phyloP scores from a whole-genome alignment of 306 rosid genomes.

The Urtica urens region DNA sequence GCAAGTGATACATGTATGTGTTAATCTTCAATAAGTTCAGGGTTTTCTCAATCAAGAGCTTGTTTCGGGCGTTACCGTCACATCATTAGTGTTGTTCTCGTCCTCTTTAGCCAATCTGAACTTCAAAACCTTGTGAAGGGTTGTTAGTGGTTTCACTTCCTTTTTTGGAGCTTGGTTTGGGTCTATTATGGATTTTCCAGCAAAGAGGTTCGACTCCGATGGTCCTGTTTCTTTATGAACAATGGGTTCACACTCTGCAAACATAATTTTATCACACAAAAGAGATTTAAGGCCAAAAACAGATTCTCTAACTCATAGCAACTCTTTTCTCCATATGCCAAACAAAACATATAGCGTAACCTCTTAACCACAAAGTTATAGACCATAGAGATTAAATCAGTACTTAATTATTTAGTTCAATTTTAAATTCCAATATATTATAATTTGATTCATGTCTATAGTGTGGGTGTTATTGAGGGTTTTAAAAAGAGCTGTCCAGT shows the following conservation, averaged over 20 bases:
- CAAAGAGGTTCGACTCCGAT: conserved; percentile 44
- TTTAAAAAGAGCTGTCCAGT: too few species aligned
- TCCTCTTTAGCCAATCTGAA: conserved; percentile 49
- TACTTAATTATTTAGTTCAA: too few species aligned
- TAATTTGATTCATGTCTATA: too few species aligned
- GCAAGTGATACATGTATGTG: too few species aligned
- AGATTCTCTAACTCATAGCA: conserved; percentile 1
- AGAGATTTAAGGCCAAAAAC: background rate
- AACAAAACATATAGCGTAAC: too few species aligned
- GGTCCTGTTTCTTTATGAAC: conserved; percentile 65
- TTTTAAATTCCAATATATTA: too few species aligned
- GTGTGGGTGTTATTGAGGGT: too few species aligned
- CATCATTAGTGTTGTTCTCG: conserved; percentile 21
- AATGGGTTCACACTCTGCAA: conserved; percentile 33
- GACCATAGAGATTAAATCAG: too few species aligned
- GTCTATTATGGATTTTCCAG: conserved; percentile 48
- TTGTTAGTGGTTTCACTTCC: conserved; percentile 47
- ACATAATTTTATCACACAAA: background rate
- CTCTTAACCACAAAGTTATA: too few species aligned
- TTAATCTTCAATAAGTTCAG: too few species aligned
- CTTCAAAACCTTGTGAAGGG: conserved; percentile 50
- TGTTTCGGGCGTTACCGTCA: conserved; percentile 15
- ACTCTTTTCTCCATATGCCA: too few species aligned
- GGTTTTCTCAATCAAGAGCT: too few species aligned
- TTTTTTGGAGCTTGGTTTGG: conserved; percentile 41